Evolutionary conservation across 495 filamentous ascomycete genomes (phyloP).

Genomic region (Aspergillus bertholletiae): DNA sequence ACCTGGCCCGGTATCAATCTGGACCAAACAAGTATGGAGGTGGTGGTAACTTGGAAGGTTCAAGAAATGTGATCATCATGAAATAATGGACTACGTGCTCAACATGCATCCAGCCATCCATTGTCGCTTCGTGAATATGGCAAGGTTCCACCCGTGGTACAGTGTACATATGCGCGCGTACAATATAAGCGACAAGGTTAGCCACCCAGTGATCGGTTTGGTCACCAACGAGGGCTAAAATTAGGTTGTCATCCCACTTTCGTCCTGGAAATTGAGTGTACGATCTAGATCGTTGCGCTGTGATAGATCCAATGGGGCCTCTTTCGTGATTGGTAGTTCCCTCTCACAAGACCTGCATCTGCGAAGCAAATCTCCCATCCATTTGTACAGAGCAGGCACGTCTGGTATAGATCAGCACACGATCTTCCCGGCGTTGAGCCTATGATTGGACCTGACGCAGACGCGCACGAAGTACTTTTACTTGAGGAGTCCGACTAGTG

Average conservation of each 20-base stretch:
- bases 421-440: not conserved
- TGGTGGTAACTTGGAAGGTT: not conserved
- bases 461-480: not conserved
- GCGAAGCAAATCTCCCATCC: not conserved
- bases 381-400: too few species aligned
- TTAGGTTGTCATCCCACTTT: not conserved
- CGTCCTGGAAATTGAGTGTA: not conserved
- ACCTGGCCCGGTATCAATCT: not conserved
- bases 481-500: too few species aligned
- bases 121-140: not conserved
- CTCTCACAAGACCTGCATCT: slow-evolving; percentile 2
- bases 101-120: slow-evolving; percentile 3
- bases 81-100: not conserved
- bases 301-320: not conserved
- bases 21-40: not conserved
- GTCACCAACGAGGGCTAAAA: not conserved
- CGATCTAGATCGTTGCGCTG: not conserved
- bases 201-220: not conserved
- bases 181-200: not conserved
- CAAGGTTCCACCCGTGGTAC: not conserved
- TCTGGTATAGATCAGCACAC: not conserved
- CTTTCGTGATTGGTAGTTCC: slow-evolving; percentile 1
- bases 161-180: not conserved
- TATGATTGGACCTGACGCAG: not conserved
- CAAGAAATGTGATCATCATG: not conserved